Evolutionary conservation across 164 flowering plant genomes (phyloP), one percentile per base, ranked within the genome.

Genomic region (Annona squamosa): DNA sequence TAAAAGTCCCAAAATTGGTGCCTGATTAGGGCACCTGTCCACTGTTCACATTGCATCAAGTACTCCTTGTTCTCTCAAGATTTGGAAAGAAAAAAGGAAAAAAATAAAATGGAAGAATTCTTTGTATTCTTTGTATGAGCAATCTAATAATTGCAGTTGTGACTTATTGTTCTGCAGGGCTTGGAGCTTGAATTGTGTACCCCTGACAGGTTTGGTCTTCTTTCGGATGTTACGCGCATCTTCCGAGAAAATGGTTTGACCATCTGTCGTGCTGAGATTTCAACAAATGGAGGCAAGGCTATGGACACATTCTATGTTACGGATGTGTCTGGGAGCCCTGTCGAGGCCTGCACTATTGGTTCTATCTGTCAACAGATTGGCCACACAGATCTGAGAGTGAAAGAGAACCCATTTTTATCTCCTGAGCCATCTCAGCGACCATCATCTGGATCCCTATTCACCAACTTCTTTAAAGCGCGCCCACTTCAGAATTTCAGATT

Each of bases 231-330:
- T 46, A 94, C 97, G 44, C 82, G 97, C 81, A 80, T 88, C 67
- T 91, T 94, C 76, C 84, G 97, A 47, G 97, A 94, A 81, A 90
- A 94, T 76, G 83, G 99, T 67, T 74, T 94, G 75, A 77, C 79
- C 61, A 84, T 94, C 68, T 86, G 73, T 69, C 82, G 97, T 79
- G 98, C 98, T 52, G 93, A 88, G 73, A 87, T 94, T 52, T 80
- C 90, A 44, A 92, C 97, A 17, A 81, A 80, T 77, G 80, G 83
- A 37, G 90, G 93, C 41, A 87, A 87, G 79, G 97, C 92, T 45
- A 78, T 73, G 61, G 88, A 89, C 81, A 91, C 84, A 0, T 94
- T 92, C 80, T 86, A 89, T 71, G 94, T 92, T 63, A 85, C 90
- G 4, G 97, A 92, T 74, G 89, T 85, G 71, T 77, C 86, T 42